Percentiles rank a stretch among this genome's conserved stretches.
These are phyloP conservation scores for Suillus bovinus DNA, from an alignment of 768 basidiomycete genomes.

Conservation along the genomic window DNA sequence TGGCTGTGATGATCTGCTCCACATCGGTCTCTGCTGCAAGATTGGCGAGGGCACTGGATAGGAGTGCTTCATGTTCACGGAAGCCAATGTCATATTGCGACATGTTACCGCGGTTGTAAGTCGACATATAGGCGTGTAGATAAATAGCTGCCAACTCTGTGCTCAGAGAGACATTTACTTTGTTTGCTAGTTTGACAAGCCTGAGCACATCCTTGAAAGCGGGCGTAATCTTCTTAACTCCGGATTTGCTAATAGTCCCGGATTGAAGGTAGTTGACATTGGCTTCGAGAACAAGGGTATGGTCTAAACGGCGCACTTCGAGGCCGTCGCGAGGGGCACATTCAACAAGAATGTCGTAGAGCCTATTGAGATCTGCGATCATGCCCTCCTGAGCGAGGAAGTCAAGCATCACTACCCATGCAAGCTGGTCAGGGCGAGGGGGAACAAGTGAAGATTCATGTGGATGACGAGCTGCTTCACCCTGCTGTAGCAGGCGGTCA, in stretches of 20 bases:
- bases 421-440: slow-evolving; percentile 49
- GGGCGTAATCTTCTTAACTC: slow-evolving; percentile 8
- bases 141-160: slow-evolving; percentile 36
- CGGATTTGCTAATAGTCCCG: slow-evolving; percentile 10
- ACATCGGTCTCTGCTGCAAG: slow-evolving; percentile 21
- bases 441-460: slow-evolving; percentile 45
- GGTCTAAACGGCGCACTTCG: slow-evolving; percentile 38
- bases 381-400: slow-evolving; percentile 47
- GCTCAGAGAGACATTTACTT: background rate
- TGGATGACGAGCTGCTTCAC: slow-evolving; percentile 33
- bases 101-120: slow-evolving; percentile 30
- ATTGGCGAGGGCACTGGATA: slow-evolving; percentile 42
- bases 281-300: slow-evolving; percentile 43
- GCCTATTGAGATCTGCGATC: slow-evolving; percentile 54
- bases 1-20: slow-evolving; percentile 16
- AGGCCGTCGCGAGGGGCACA: slow-evolving; percentile 38
- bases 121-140: slow-evolving; percentile 47
- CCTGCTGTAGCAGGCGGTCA: slow-evolving; percentile 55
- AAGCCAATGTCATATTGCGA: slow-evolving; percentile 30
- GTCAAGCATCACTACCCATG: slow-evolving; percentile 64
- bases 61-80: slow-evolving; percentile 44
- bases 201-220: slow-evolving; percentile 33
- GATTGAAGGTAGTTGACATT: slow-evolving; percentile 39
- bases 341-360: slow-evolving; percentile 44
- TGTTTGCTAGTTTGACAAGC: slow-evolving; percentile 18